phyloP scores from a whole-genome alignment of 768 basidiomycete genomes.

The Russula virescens region DNA sequence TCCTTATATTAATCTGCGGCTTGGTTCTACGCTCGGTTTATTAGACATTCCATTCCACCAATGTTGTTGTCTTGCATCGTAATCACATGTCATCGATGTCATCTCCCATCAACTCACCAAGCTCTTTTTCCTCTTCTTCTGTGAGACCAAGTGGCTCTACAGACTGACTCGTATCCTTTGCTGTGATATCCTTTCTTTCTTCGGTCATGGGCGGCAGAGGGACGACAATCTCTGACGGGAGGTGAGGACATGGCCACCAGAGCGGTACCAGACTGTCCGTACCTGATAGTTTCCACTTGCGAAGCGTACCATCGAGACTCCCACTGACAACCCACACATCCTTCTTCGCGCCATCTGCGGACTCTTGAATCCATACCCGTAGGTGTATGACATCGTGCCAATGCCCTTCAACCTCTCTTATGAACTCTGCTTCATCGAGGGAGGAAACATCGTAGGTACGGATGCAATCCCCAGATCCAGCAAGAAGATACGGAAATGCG shows the following conservation, averaged over 20 bases:
- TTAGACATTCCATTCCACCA: neutral
- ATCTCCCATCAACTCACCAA: conserved; percentile 68
- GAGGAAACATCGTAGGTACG: conserved; percentile 73
- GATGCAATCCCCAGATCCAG: conserved; percentile 79
- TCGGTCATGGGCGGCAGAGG: neutral
- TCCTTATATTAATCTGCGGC: too few relatives aligned
- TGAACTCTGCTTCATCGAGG: conserved; percentile 58
- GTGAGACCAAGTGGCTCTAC: conserved; percentile 44
- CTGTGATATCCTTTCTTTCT: neutral
- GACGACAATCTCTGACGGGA: conserved; percentile 4
- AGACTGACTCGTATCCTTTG: neutral
- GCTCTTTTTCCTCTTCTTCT: conserved; percentile 85
- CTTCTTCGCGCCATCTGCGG: conserved; percentile 41
- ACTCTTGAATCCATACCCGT: conserved; percentile 60
- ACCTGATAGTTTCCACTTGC: conserved; percentile 76
- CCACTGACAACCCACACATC: conserved; percentile 82
- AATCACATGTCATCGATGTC: conserved; percentile 25
- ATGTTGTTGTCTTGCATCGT: neutral
- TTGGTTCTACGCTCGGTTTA: neutral
- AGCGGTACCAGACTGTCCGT: conserved; percentile 20
- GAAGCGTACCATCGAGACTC: conserved; percentile 81
- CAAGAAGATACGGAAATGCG: conserved; percentile 70
- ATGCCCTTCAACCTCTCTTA: conserved; percentile 78
- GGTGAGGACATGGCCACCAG: neutral
- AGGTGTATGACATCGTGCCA: conserved; percentile 84